Evolutionary conservation across 805 yeast genomes (phyloP), one percentile per base, ranked within the genome.

Genomic region (Kregervanrija delftensis): DNA sequence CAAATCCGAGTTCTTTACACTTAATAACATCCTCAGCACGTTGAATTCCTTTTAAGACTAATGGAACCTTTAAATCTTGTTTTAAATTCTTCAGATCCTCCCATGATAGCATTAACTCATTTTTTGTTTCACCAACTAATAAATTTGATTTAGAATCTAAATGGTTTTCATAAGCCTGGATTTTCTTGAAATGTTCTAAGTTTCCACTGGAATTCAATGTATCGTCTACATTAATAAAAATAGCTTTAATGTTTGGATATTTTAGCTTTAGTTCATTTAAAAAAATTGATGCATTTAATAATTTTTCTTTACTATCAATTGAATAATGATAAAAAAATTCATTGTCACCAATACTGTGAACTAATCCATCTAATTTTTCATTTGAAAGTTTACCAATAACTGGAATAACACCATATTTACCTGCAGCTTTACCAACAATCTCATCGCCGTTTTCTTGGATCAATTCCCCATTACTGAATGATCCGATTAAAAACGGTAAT

Each of bases 321-420:
- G 88, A 87, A 37, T 86, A 70, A 64, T 89, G 96, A 59, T 78
- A 79, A 89, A 96, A 88, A 53, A 84, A 81, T 8, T 77, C 67
- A 62, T 87, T 95, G 30, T 68, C 68, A 9, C 74, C 74, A 11
- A 80, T 77, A 4, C 79, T 83, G 47, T 74, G 82, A 14, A 77
- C 72, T 47, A 88, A 78, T 57, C 86, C 95, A 47, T 86, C 88
- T 50, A 86, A 73, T 2, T 89, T 74, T 56, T 90, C 83, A 8
- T 93, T 79, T 1, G 95, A 89, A 51, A 86, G 73, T 2, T 93
- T 86, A 3, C 96, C 89, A 43, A 90, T 79, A 88, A 90, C 84
- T 62, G 89, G 95, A 35, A 83, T 74, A 17, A 80, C 64, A 16
- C 66, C 74, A 39, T 83, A 81, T 40, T 70, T 68, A 28, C 75